These are phyloP conservation scores for Bacterosira constricta DNA, from an alignment of 108 stramenopile genomes.

Conservation along the genomic window DNA sequence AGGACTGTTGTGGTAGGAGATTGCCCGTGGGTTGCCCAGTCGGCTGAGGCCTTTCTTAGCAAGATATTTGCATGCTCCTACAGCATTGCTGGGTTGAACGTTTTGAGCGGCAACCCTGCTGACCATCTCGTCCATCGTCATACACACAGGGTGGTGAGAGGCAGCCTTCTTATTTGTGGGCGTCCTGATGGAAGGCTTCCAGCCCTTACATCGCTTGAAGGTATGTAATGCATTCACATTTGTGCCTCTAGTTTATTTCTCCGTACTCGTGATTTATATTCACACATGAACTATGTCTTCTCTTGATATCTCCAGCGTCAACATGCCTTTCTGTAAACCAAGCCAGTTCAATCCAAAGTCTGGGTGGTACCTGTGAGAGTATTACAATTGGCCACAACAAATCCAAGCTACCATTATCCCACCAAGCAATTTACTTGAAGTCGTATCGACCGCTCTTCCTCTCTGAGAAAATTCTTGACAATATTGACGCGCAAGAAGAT, in stretches of 20 bases:
- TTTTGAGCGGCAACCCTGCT: constrained; percentile 57
- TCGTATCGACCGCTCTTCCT: constrained; percentile 50
- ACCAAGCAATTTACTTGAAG: constrained; percentile 36
- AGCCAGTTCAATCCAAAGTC: constrained; percentile 52
- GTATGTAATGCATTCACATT: background rate
- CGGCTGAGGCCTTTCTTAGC: constrained; percentile 60
- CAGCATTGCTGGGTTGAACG: constrained; percentile 56
- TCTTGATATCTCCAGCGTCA: constrained; percentile 20
- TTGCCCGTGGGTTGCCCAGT: constrained; percentile 62
- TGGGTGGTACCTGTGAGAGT: constrained; percentile 51
- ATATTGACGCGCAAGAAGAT: constrained; percentile 46
- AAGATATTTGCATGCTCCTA: constrained; percentile 69
- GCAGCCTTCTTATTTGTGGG: constrained; percentile 60
- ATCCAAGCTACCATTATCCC: constrained; percentile 49
- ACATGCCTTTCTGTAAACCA: constrained; percentile 62
- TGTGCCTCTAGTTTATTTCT: background rate
- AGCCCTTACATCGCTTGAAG: constrained; percentile 58
- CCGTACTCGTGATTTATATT: too few relatives aligned
- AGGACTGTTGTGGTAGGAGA: constrained; percentile 74
- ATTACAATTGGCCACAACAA: constrained; percentile 73
- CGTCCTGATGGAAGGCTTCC: constrained; percentile 66
- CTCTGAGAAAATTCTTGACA: constrained; percentile 49
- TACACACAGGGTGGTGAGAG: constrained; percentile 68
- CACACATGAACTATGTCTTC: background rate
- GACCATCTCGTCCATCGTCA: constrained; percentile 71